phyloP scores from a whole-genome alignment of 1,139 yeast genomes.

The Candida sp. region DNA sequence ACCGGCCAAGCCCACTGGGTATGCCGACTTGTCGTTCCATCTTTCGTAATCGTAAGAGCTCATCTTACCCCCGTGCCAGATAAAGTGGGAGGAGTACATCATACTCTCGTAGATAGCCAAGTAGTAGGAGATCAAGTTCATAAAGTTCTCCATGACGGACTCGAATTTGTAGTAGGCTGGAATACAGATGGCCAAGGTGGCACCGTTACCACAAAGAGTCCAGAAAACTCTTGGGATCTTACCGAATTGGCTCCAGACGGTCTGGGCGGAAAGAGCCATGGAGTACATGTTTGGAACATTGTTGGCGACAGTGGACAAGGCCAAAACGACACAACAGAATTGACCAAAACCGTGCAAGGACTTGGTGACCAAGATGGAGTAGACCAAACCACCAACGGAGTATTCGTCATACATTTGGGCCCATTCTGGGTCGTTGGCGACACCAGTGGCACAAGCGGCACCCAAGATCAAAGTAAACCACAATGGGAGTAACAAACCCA shows the following conservation, averaged over 20 bases:
- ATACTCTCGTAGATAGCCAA: constrained; percentile 84
- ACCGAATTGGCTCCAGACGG: constrained; percentile 74
- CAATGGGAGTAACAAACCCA: constrained; percentile 72
- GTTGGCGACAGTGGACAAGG: constrained; percentile 86
- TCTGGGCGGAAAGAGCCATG: constrained; percentile 82
- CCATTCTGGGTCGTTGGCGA: constrained; percentile 50
- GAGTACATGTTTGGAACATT: constrained; percentile 95
- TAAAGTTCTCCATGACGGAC: constrained; percentile 77
- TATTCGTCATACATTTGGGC: constrained; percentile 52
- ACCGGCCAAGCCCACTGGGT: constrained; percentile 84
- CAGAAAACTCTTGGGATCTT: constrained; percentile 81
- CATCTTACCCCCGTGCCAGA: constrained; percentile 66
- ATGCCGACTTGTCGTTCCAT: constrained; percentile 56
- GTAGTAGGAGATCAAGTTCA: constrained; percentile 92
- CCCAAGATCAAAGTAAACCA: constrained; percentile 80
- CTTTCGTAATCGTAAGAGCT: constrained; percentile 64
- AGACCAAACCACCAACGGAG: constrained; percentile 83
- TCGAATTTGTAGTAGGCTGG: constrained; percentile 84
- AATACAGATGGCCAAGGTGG: constrained; percentile 83
- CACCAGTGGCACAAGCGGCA: constrained; percentile 85
- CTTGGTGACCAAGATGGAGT: constrained; percentile 74
- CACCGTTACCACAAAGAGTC: constrained; percentile 78
- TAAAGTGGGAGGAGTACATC: constrained; percentile 75
- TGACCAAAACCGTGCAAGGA: constrained; percentile 90
- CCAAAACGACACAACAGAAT: constrained; percentile 83